Conservation (phyloP, 106 monocot genomes). For the Dioscorea dumetorum region DNA sequence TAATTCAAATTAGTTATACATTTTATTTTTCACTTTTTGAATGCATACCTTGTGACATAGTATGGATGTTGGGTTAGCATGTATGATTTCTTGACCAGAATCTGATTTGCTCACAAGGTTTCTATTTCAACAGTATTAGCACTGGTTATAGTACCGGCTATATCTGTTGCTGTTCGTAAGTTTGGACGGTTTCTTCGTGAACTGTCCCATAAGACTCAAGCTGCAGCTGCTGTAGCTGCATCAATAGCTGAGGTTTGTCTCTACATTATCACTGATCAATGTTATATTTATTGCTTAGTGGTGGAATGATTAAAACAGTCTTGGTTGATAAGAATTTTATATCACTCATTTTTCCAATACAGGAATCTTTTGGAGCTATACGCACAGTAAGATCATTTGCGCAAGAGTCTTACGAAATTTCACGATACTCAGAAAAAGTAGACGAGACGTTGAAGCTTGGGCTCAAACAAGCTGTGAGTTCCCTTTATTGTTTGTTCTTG, state of each 20-base stretch:
- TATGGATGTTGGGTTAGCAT: no score
- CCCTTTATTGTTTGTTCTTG: background rate
- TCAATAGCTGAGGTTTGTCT: conserved; percentile 94
- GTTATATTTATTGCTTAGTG: no score
- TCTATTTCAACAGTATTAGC: conserved; percentile 67
- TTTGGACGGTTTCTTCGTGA: conserved; percentile 97
- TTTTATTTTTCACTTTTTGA: background rate
- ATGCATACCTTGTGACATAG: background rate
- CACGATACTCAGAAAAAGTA: conserved; percentile 90
- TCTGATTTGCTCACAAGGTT: background rate
- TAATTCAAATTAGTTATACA: no score
- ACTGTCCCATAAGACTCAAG: conserved; percentile 98
- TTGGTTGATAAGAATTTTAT: no score
- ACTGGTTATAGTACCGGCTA: conserved; percentile 59
- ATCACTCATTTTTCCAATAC: background rate
- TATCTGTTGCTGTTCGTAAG: conserved; percentile 83
- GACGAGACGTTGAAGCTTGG: conserved; percentile 95
- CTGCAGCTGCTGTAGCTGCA: conserved; percentile 91
- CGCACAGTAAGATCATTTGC: conserved; percentile 97
- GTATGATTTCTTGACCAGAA: no score
- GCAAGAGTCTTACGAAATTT: conserved; percentile 82
- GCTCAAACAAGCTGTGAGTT: conserved; percentile 92
- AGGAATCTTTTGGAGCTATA: conserved; percentile 98
- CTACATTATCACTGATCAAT: no score
- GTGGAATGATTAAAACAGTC: no score